Evolutionary conservation across 208 protist species (phyloP), one percentile per base, ranked within the genome.

Genomic region (Leptomonas seymouri): DNA sequence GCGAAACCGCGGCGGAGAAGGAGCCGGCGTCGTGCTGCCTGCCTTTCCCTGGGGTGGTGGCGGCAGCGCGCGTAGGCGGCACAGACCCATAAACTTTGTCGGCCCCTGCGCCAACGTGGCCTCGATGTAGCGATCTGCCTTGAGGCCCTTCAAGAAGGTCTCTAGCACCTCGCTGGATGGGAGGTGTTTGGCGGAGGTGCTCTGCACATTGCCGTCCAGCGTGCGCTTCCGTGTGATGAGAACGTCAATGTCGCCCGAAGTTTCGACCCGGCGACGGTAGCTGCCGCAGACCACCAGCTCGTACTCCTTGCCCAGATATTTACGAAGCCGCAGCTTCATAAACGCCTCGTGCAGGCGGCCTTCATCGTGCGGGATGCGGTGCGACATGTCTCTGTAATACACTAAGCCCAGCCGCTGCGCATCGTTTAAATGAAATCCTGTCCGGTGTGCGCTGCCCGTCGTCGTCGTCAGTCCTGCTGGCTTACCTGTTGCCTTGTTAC

Each of bases 71-170:
- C 51, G 82, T 53, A 97, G 76, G 8, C 89, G 88, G 71, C 90
- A 93, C 34, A 97, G 67, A 0, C 90, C 93, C 93, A 97, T 97
- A 56, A 93, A 94, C 76, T 95, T 96, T 23, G 92, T 95, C 2
- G 76, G 69, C 2, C 92, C 92, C 42, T 93, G 84, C 42, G 89
- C 87, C 20, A 97, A 76, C 41, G 81, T 86, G 1, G 90, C 93
- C 73, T 90, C 90, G 42, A 97, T 84, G 67, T 94, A 95, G 18
- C 76, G 74, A 45, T 90, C 84, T n/a, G 71, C 51, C 57, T 85
- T 81, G 45, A 95, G 81, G 5, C 78, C 81, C 14, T 71, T 66
- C 18, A 93, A 58, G 57, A 95, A 89, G 6, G 78, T 59, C 0
- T 55, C 67, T 23, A 96, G 84, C 70, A 85, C 87, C 44, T 89